A percentile compares a stretch with the other conserved stretches of the same genome.
These are phyloP conservation scores for Eremomyces bilateralis DNA, from an alignment of 495 filamentous ascomycete species.

Conservation along the genomic window DNA sequence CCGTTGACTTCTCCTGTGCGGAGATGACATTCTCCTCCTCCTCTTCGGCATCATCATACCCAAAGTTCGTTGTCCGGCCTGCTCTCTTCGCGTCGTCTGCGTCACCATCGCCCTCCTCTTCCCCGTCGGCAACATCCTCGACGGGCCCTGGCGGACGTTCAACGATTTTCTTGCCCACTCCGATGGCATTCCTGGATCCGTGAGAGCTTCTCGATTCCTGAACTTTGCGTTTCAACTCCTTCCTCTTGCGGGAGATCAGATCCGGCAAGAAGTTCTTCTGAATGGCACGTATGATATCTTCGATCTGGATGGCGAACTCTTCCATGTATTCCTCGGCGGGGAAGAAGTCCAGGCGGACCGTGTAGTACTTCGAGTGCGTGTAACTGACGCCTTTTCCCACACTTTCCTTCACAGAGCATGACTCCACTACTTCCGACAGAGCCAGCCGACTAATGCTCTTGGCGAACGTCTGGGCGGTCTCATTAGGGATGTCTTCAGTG, in stretches of 20 bases:
- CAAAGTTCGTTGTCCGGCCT: too few relatives aligned
- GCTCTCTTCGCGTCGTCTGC: too few relatives aligned
- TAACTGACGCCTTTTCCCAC: conserved; percentile 44
- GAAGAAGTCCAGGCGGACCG: conserved; percentile 67
- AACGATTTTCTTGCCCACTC: too few relatives aligned
- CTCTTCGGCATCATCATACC: too few relatives aligned
- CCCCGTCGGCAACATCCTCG: too few relatives aligned
- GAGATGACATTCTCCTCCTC: conserved; percentile 31
- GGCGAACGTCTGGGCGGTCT: conserved; percentile 57
- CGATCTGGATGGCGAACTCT: conserved; percentile 61
- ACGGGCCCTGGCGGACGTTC: too few relatives aligned
- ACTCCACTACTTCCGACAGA: conserved; percentile 68
- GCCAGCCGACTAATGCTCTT: conserved; percentile 83
- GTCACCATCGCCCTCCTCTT: neutral
- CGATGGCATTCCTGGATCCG: conserved; percentile 24
- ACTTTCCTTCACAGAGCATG: conserved; percentile 54
- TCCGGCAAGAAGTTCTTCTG: conserved; percentile 55
- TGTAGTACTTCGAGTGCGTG: conserved; percentile 58
- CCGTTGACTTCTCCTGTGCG: conserved; percentile 12
- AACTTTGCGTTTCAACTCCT: conserved; percentile 66
- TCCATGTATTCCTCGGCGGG: conserved; percentile 57
- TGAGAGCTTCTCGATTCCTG: neutral
- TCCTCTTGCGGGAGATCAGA: conserved; percentile 42
- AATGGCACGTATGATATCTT: conserved; percentile 57
- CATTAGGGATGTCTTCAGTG: conserved; percentile 45